Conservation (phyloP, 2,329 filamentous ascomycete species). For the Boeremia exigua region DNA sequence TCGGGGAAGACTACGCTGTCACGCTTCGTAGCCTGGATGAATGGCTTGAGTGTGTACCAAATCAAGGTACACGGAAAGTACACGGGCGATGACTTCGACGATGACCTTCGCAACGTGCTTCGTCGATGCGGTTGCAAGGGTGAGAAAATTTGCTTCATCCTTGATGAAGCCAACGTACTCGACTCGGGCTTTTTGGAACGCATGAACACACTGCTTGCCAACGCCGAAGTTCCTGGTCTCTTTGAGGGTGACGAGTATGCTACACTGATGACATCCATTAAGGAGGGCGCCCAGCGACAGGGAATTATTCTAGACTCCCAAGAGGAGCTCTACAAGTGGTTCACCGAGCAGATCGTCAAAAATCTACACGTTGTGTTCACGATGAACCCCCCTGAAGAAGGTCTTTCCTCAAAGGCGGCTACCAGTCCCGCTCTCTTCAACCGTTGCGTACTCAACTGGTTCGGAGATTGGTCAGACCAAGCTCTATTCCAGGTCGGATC, state of each 20-base stretch:
- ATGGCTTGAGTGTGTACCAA: constrained; percentile 97
- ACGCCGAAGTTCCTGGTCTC: constrained; percentile 97
- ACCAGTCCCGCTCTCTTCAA: constrained; percentile 99
- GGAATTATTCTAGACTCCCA: constrained; percentile 94
- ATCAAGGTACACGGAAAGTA: constrained; percentile 99
- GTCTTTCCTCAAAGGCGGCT: constrained; percentile 92
- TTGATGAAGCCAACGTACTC: constrained; percentile 98
- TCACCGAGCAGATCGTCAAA: constrained; percentile 98
- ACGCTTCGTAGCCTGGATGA: constrained; percentile 99
- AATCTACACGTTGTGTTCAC: constrained; percentile 99
- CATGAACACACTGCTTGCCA: constrained; percentile 98
- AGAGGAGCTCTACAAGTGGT: constrained; percentile 99
- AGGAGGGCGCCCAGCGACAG: constrained; percentile 96
- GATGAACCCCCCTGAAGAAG: constrained; percentile 98
- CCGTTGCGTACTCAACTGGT: constrained; percentile 99
- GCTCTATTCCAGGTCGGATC: constrained; percentile 97
- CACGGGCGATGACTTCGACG: constrained; percentile 97
- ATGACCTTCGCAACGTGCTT: constrained; percentile 92
- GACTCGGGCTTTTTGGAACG: constrained; percentile 98
- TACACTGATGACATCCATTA: constrained; percentile 98
- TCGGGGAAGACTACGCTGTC: constrained; percentile 98
- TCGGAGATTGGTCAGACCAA: constrained; percentile 99
- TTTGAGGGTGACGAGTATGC: constrained; percentile 99
- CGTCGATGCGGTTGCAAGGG: constrained; percentile 95
- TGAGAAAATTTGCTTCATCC: constrained; percentile 99